Evolutionary conservation across 2,329 filamentous ascomycete genomes (phyloP), one percentile per base, ranked within the genome.

Genomic region (Hortaea sp.): DNA sequence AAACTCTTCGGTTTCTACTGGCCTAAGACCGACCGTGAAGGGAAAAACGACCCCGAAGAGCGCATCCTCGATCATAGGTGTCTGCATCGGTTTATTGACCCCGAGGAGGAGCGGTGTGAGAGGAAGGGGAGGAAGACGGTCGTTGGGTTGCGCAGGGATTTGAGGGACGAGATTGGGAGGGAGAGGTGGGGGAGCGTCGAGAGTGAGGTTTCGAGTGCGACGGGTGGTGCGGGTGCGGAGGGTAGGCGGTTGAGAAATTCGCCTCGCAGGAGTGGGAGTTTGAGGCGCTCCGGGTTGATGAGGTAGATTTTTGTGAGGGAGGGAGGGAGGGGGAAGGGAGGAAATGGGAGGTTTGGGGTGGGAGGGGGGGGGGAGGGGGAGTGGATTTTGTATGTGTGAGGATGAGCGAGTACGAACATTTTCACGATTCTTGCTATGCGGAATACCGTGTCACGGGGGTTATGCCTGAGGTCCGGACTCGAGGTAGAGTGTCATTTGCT

Each of bases 1-100:
- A 97, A 94, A 69, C 70, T 98, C 0, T 98, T 97, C 63, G 94
- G 94, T 0, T 95, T 85, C 61, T 75, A 84, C 47, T 98, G 92
- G 92, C 92, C 92, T 5, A 95, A 98, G 71, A 97, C 92, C 0
- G 85, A 95, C 49, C 84, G 76, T 51, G 80, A 84, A 28, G 86
- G 86, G 0, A 79, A 79, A 11, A 66, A 77, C 13, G 92, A 97
- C 61, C 81, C 78, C 6, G 75, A 80, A 51, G 72, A 79, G 55
- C 65, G 79, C 5, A 71, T 94, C 1, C 73, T 92, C 49, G 90
- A 97, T 61, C 89, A 95, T 61, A 76, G 90, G n/a, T 82, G 76
- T 0, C 77, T 97, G 3, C 85, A 95, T 64, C 83, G 90, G 0
- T 95, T 95, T 58, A 68, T 95, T 5, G 76, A 81, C 27, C 73